Base-by-base conservation (phyloP, 2,329 filamentous ascomycete genomes). In the Alternaria solani region DNA sequence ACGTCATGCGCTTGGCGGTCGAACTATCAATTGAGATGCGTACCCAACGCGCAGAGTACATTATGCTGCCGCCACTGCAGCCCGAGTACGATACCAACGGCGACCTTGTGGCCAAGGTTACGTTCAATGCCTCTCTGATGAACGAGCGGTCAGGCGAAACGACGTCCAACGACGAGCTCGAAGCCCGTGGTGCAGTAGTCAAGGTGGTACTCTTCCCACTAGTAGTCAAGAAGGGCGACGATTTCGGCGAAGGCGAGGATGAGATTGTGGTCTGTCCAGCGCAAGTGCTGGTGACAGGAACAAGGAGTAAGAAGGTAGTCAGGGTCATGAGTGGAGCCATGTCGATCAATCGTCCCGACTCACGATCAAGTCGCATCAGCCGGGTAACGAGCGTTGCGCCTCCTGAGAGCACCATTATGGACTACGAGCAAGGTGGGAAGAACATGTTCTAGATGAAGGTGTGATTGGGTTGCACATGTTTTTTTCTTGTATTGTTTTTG, bases 11-110 rank as follows among this genome's bases (percentile, higher is more conserved):
- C 67, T 88, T 94, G 63, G 95, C 96, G 0, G 95, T 97, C 51
- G 91, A 92, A 59, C 87, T 99, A 11, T 93, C 93, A 1, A 89
- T 99, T 67, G 94, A 97, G 81, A 99, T 99, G 95, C 93, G 95
- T 76, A 96, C 91, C 16, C 95, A 99, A 78, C 89, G 93, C 61
- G 93, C 95, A 38, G 95, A 98, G 82, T 99, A 97, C 82, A 95
- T 97, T 83, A 99, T 99, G 94, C 88, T 98, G 18, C 94, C 95
- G 28, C 95, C 95, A 5, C 84, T 97, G 57, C 92, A 95, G 78
- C 95, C 95, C 23, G 93, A 97, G 78, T 98, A 97, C 79, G 94
- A 98, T 79, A 90, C 89, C 70, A 93, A 95, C 64, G 95, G 95
- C 69, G 94, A 98, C 73, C 87, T 99, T 8, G 86, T 90, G 16